Conservation (phyloP, 2,329 filamentous ascomycete species). For the Aureobasidium sp. region DNA sequence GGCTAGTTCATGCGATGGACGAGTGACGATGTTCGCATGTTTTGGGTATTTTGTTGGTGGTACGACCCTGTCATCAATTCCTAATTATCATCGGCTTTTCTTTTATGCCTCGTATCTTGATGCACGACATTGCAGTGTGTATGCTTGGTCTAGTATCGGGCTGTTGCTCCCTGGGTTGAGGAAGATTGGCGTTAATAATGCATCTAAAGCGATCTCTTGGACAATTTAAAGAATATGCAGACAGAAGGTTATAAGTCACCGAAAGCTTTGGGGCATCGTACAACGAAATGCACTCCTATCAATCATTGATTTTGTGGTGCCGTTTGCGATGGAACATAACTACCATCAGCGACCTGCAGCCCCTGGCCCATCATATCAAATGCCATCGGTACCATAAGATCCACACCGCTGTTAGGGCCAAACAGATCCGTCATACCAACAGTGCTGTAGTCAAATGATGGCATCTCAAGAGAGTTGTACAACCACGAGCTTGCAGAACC, state of each 20-base stretch:
- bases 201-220: background rate
- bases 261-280: too few species aligned
- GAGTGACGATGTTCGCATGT: background rate
- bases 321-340: background rate
- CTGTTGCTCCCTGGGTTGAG: background rate
- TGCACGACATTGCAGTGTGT: background rate
- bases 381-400: background rate
- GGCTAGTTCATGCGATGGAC: too few species aligned
- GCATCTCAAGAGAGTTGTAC: background rate
- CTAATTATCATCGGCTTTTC: background rate
- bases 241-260: too few species aligned
- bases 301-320: too few species aligned
- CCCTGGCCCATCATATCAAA: background rate
- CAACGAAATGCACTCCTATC: too few species aligned
- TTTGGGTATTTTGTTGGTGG: background rate
- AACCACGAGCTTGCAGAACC: slow-evolving; percentile 8
- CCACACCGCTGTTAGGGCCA: background rate
- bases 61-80: background rate
- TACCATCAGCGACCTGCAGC: background rate
- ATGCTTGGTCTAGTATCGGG: background rate
- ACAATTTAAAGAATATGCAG: background rate
- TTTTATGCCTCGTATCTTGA: background rate
- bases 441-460: background rate
- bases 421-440: background rate
- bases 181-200: background rate